A percentile compares a stretch with the other conserved stretches of the same genome.
Evolutionary conservation across 2,329 filamentous ascomycete species (phyloP).

Genomic region (Exophiala oligosperma): DNA sequence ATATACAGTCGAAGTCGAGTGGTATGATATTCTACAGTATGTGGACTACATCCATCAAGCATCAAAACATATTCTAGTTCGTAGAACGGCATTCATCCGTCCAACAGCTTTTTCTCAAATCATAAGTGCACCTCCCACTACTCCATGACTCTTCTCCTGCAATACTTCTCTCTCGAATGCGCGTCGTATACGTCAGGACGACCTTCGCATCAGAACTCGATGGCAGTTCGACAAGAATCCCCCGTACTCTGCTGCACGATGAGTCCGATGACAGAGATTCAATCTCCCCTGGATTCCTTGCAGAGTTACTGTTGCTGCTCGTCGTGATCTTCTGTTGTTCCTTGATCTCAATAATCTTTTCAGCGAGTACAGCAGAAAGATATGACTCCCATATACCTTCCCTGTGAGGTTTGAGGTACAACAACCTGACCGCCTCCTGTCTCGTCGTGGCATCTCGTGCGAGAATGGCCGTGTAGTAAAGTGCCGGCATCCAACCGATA

Average conservation of each 20-base stretch:
- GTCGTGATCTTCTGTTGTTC: not conserved
- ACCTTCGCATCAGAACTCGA: not conserved
- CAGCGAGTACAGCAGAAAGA: constrained; percentile 20
- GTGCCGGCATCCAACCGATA: constrained; percentile 34
- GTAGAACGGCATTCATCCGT: not conserved
- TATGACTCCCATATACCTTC: constrained; percentile 31
- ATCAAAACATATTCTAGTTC: no score
- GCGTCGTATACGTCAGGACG: not conserved
- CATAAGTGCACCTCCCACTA: not conserved
- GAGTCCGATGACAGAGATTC: not conserved
- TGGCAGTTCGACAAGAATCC: not conserved
- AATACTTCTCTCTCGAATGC: not conserved
- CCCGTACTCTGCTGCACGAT: not conserved
- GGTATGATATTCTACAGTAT: no score
- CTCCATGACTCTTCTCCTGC: not conserved
- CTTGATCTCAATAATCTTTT: constrained; percentile 22
- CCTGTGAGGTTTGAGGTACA: constrained; percentile 22
- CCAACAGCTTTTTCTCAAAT: not conserved
- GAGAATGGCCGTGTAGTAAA: constrained; percentile 36
- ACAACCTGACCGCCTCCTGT: constrained; percentile 26
- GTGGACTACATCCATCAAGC: no score
- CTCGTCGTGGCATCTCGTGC: constrained; percentile 33
- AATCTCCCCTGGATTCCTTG: not conserved
- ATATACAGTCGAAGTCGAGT: no score
- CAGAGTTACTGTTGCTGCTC: not conserved